Evolutionary conservation across 1,284 basidiomycete genomes (phyloP).

Genomic region (Meripilus lineatus): DNA sequence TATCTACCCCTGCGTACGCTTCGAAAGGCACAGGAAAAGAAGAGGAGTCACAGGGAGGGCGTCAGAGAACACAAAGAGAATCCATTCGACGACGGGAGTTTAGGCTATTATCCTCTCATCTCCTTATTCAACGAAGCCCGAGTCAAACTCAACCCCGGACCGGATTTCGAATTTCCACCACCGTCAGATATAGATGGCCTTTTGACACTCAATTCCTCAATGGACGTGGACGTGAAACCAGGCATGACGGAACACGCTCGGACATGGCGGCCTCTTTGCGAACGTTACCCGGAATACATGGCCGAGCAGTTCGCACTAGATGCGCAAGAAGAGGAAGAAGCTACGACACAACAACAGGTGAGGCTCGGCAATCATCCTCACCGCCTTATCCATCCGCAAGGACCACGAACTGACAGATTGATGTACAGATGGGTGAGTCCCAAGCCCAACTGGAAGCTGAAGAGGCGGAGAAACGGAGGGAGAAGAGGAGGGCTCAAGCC

Average conservation of each 20-base stretch:
- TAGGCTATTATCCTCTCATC: constrained; percentile 95
- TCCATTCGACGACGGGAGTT: constrained; percentile 87
- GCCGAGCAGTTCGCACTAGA: constrained; percentile 73
- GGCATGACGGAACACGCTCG: constrained; percentile 21
- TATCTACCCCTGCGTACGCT: constrained; percentile 79
- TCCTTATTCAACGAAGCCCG: constrained; percentile 91
- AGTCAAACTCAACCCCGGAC: constrained; percentile 84
- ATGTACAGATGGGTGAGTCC: constrained; percentile 9
- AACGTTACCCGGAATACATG: constrained; percentile 78
- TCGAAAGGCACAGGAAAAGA: constrained; percentile 47
- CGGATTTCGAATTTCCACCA: constrained; percentile 78
- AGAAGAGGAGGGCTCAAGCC: constrained; percentile 23
- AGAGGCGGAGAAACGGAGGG: constrained; percentile 21
- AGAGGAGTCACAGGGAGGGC: constrained; percentile 53
- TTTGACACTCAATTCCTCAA: constrained; percentile 30
- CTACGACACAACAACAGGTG: constrained; percentile 29
- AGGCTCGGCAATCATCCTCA: background rate
- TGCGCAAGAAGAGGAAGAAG: constrained; percentile 58
- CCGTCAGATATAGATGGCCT: constrained; percentile 65
- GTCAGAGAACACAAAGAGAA: constrained; percentile 76
- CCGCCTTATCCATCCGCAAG: background rate
- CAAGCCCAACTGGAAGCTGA: constrained; percentile 11
- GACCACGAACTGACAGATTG: constrained; percentile 1
- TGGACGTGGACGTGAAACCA: constrained; percentile 29
- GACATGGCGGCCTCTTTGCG: constrained; percentile 73